A percentile compares a stretch with the other conserved stretches of the same genome.
phyloP scores from a whole-genome alignment of 352 stramenopile genomes.

The Phytopythium montanum region DNA sequence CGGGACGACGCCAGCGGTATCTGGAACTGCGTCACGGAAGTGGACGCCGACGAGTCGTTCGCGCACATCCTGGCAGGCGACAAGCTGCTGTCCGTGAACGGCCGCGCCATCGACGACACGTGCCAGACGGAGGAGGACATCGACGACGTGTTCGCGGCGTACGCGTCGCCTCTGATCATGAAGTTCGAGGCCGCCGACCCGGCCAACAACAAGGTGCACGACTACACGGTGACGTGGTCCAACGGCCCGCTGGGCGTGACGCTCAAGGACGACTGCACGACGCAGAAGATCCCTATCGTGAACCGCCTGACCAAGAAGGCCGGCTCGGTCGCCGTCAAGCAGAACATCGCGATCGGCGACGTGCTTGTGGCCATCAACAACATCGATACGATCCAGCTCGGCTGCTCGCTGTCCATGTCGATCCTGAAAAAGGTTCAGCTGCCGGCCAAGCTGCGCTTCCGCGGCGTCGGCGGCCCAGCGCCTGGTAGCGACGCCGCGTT shows the following conservation, averaged over 20 bases:
- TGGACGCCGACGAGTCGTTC: slow-evolving; percentile 82
- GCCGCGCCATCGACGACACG: slow-evolving; percentile 55
- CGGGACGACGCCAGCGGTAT: slow-evolving; percentile 36
- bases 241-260: slow-evolving; percentile 84
- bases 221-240: slow-evolving; percentile 86
- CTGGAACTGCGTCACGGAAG: slow-evolving; percentile 61
- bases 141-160: slow-evolving; percentile 68
- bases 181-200: slow-evolving; percentile 67
- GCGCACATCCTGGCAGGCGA: slow-evolving; percentile 69
- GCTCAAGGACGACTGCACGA: slow-evolving; percentile 81
- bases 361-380: slow-evolving; percentile 88
- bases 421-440: slow-evolving; percentile 88
- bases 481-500: slow-evolving; percentile 17
- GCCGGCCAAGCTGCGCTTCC: slow-evolving; percentile 79
- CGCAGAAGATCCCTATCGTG: slow-evolving; percentile 84
- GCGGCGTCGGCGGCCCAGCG: slow-evolving; percentile 64
- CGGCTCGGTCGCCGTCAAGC: slow-evolving; percentile 82
- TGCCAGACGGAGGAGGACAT: slow-evolving; percentile 64
- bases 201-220: slow-evolving; percentile 63
- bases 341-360: slow-evolving; percentile 87
- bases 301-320: slow-evolving; percentile 86
- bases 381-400: slow-evolving; percentile 86
- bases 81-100: slow-evolving; percentile 74
- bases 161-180: slow-evolving; percentile 75
- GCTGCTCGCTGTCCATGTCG: slow-evolving; percentile 85